Percentiles rank a stretch among this genome's conserved stretches.
These are phyloP conservation scores for Pleurotus eryngii DNA, from an alignment of 768 basidiomycete species.

Conservation along the genomic window DNA sequence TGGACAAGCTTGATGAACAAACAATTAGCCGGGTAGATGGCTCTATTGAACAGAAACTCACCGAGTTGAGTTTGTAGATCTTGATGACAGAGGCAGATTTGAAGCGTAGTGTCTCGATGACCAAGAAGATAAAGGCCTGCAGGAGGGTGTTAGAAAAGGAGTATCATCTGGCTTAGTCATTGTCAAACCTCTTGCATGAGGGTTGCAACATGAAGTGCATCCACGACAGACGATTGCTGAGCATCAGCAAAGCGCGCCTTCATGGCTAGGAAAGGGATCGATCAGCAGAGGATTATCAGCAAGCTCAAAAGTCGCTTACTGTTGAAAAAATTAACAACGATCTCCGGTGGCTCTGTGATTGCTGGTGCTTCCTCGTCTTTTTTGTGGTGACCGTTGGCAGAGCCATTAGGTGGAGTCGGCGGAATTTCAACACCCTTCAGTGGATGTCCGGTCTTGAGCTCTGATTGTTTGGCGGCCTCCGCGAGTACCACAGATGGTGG, in stretches of 20 bases:
- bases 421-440: conserved; percentile 59
- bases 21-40: conserved; percentile 7
- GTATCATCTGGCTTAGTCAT: neutral
- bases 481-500: conserved; percentile 67
- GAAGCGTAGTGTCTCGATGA: conserved; percentile 70
- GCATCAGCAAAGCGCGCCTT: conserved; percentile 46
- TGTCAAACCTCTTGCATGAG: conserved; percentile 67
- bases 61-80: conserved; percentile 68
- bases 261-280: conserved; percentile 39
- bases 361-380: conserved; percentile 71
- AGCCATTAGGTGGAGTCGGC: conserved; percentile 28
- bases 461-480: conserved; percentile 70
- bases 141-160: conserved; percentile 6
- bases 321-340: conserved; percentile 59
- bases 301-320: conserved; percentile 29
- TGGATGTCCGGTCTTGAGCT: conserved; percentile 67
- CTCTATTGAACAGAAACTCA: conserved; percentile 32
- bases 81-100: conserved; percentile 67
- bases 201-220: conserved; percentile 69
- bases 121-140: conserved; percentile 71
- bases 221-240: conserved; percentile 41
- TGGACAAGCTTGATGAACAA: conserved; percentile 51
- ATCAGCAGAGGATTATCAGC: neutral
- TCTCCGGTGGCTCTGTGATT: conserved; percentile 58
- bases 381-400: conserved; percentile 47